Base-by-base conservation (phyloP, 176 grass and related monocot genomes). In the Thinopyrum elongatum region DNA sequence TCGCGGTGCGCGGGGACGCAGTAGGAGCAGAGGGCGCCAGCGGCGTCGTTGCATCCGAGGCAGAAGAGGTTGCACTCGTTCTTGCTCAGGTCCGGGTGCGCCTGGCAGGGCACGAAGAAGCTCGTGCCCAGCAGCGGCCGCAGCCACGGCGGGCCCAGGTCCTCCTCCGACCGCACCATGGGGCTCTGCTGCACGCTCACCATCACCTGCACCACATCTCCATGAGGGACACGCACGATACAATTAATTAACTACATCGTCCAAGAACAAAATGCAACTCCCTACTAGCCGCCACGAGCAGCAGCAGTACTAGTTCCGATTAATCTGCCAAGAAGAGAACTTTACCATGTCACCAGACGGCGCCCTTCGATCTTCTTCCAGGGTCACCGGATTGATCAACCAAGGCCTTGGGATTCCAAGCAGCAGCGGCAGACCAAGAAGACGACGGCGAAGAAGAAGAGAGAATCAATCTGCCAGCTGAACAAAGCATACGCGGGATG, bases 31-130 rank as follows among this genome's bases (percentile, higher is more conserved):
- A 91, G 70, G 1, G 94, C 94, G 31, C 83, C 82, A 72, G 80
- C 82, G 49, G 67, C 87, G 74, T 10, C 16, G 74, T 8, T 28
- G 81, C 94, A 95, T 19, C 80, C 39, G 29, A 85, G 84, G 38
- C 91, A 93, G 89, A 88, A 95, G 86, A 91, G 83, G 83, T 95
- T 95, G 91, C 94, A 91, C 83, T 95, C 94, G 62, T 93, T 95
- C 85, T 93, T 95, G 80, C 88, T 89, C 76, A 92, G 81, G 42
- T 89, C 91, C 75, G 53, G 76, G 82, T 95, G 94, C 29, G 44
- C 14, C 7, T 3, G 57, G 80, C 94, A 95, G 26, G 91, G 53
- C 34, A 84, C 85, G 41, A 95, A 95, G 86, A 93, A 95, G 81
- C 82, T 86, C 80, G 91, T 95, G 8, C 25, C 58, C 55, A 95